These are phyloP conservation scores for Dentipellis fragilis DNA, from an alignment of 768 basidiomycete genomes.

Conservation along the genomic window DNA sequence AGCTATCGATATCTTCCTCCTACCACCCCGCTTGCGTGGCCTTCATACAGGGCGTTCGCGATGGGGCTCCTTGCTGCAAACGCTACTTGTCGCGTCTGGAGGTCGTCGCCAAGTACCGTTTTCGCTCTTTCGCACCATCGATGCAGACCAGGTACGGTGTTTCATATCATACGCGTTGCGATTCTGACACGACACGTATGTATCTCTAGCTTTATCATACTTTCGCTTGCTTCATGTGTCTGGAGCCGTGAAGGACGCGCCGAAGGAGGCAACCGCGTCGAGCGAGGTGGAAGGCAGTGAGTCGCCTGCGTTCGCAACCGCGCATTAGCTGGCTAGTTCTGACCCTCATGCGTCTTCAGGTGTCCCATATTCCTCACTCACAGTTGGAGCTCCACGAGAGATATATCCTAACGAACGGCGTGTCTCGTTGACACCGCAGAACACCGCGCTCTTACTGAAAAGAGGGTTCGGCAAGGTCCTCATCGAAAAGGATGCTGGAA, in stretches of 20 bases:
- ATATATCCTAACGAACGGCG: conserved; percentile 69
- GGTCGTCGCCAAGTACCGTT: background rate
- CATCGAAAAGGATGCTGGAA: conserved; percentile 64
- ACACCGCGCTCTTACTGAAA: conserved; percentile 63
- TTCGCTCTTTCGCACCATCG: background rate
- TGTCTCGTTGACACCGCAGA: conserved; percentile 75
- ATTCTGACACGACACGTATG: too few species aligned
- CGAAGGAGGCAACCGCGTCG: background rate
- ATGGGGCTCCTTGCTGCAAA: background rate
- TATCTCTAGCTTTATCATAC: background rate
- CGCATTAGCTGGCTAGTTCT: background rate
- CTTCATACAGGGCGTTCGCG: background rate
- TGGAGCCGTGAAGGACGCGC: background rate
- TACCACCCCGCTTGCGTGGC: background rate
- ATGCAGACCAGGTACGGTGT: background rate
- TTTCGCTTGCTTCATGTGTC: conserved; percentile 7
- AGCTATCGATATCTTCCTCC: background rate
- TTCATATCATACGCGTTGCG: too few species aligned
- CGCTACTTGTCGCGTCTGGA: background rate
- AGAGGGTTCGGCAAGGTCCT: conserved; percentile 73
- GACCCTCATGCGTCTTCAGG: conserved; percentile 22
- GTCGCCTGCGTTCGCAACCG: background rate
- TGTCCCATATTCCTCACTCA: conserved; percentile 59
- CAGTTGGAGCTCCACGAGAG: conserved; percentile 71
- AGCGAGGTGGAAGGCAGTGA: conserved; percentile 6